Percentiles rank a stretch among this genome's conserved stretches.
phyloP scores from a whole-genome alignment of 78 protist species.

The Dictyostelium intermedium region DNA sequence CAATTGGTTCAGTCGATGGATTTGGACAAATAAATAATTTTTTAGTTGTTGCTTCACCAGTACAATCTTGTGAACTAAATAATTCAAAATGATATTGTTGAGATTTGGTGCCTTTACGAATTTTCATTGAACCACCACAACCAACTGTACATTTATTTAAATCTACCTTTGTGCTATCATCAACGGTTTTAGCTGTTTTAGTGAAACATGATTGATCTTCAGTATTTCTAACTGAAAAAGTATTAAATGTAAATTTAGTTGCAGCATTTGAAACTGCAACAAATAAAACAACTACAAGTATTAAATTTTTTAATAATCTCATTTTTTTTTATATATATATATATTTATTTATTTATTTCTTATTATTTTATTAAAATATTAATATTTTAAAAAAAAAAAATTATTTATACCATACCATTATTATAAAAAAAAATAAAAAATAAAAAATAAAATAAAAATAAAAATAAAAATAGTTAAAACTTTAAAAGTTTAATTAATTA shows the following conservation, averaged over 20 bases:
- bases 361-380: not conserved
- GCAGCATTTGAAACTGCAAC: not conserved
- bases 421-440: no score
- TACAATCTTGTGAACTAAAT: not conserved
- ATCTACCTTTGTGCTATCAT: not conserved
- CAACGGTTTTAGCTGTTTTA: not conserved
- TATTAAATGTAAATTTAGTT: not conserved
- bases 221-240: not conserved
- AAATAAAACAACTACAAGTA: not conserved
- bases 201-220: not conserved
- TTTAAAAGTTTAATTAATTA: no score
- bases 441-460: no score
- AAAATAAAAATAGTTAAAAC: not conserved
- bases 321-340: not conserved
- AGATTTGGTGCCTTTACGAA: not conserved
- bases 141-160: not conserved
- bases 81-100: not conserved
- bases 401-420: no score
- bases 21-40: not conserved
- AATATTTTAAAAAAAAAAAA: not conserved
- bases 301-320: conserved; percentile 6
- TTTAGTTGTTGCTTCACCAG: not conserved
- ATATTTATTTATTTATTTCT: not conserved
- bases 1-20: not conserved
- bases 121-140: conserved; percentile 13